Evolutionary conservation across 805 yeast genomes (phyloP).

Genomic region (Candida montana): DNA sequence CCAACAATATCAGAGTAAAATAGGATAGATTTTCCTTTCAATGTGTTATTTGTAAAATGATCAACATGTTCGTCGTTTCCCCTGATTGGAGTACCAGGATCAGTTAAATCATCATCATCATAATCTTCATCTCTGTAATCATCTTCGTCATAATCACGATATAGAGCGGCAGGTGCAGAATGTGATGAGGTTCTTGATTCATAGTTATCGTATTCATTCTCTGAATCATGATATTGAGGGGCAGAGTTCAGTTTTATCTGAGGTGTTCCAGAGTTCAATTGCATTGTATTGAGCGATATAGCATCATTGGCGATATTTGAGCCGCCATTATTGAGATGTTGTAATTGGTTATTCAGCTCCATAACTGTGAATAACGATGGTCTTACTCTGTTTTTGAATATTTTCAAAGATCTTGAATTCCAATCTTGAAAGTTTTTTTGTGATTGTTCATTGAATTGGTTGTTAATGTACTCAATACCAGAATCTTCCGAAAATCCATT

Average conservation of each 20-base stretch:
- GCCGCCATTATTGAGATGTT: slow-evolving; percentile 1
- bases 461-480: slow-evolving; percentile 10
- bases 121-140: slow-evolving; percentile 10
- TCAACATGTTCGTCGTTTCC: neutral
- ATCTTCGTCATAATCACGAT: slow-evolving; percentile 5
- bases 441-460: slow-evolving; percentile 6
- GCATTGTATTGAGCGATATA: slow-evolving; percentile 13
- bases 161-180: slow-evolving; percentile 15
- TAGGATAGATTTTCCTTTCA: slow-evolving; percentile 3
- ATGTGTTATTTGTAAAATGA: neutral
- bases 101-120: slow-evolving; percentile 8
- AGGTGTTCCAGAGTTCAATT: neutral
- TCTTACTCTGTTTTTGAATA: slow-evolving; percentile 14
- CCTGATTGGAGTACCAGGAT: slow-evolving; percentile 6
- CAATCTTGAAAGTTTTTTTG: slow-evolving; percentile 5
- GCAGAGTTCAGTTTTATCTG: slow-evolving; percentile 16
- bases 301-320: slow-evolving; percentile 3
- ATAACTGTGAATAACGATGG: slow-evolving; percentile 23
- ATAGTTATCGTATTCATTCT: slow-evolving; percentile 6
- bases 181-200: slow-evolving; percentile 14
- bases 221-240: slow-evolving; percentile 16
- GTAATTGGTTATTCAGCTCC: slow-evolving; percentile 18
- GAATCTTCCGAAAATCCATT: slow-evolving; percentile 3
- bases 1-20: slow-evolving; percentile 1
- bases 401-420: slow-evolving; percentile 8